Conservation (phyloP, 1,284 basidiomycete species). For the Boletus smithii region DNA sequence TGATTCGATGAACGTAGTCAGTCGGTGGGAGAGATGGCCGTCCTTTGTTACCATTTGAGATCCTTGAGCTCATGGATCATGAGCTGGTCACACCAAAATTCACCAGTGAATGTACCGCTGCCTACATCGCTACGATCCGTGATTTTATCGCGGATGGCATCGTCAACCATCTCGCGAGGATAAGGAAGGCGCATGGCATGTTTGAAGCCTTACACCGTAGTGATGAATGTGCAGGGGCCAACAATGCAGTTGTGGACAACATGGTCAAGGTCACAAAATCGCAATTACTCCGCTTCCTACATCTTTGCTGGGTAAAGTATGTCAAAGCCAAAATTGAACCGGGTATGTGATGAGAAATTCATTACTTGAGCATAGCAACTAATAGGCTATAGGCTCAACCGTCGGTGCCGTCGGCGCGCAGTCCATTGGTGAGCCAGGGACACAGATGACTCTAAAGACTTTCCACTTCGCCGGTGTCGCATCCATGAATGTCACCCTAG, state of each 20-base stretch:
- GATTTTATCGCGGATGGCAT: conserved; percentile 73
- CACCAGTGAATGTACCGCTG: conserved; percentile 66
- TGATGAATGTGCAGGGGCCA: conserved; percentile 61
- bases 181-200: conserved; percentile 79
- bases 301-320: conserved; percentile 88
- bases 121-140: conserved; percentile 77
- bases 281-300: conserved; percentile 79
- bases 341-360: conserved; percentile 40
- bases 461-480: conserved; percentile 99
- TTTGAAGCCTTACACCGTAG: conserved; percentile 77
- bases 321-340: conserved; percentile 94
- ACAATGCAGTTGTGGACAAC: conserved; percentile 80
- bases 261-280: conserved; percentile 84
- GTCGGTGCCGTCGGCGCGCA: conserved; percentile 99
- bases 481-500: conserved; percentile 99
- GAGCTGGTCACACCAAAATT: conserved; percentile 63
- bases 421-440: conserved; percentile 98
- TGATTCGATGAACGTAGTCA: conserved; percentile 43
- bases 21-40: conserved; percentile 56
- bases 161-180: conserved; percentile 63
- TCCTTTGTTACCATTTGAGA: conserved; percentile 85
- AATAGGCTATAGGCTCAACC: conserved; percentile 68
- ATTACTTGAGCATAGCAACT: neutral
- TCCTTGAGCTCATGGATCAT: conserved; percentile 69
- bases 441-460: conserved; percentile 99